Base-by-base conservation (phyloP, 1,139 yeast genomes). In the Taphrina pruni region DNA sequence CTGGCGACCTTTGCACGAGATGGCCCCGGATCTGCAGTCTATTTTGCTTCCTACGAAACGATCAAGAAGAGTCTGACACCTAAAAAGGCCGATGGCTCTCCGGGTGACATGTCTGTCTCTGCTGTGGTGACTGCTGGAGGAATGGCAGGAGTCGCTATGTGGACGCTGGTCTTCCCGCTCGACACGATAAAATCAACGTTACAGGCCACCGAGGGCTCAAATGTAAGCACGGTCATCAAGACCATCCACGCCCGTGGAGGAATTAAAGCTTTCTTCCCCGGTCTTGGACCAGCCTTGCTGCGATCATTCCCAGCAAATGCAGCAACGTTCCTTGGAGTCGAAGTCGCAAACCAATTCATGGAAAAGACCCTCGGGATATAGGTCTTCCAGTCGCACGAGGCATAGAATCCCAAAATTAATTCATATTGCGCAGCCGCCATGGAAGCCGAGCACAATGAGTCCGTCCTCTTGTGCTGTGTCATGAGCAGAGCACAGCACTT, bases 221-320 rank as follows among this genome's bases (percentile, higher is more conserved):
- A 90, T 20, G 87, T 92, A 77, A 79, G 82, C 8, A 85, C 86
- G 73, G 91, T 92, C 64, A 86, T 97, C 11, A 81, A 81, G 72
- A 78, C 84, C 74, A 83, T 93, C 75, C 85, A 86, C 77, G 77
- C 83, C 39, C 84, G 86, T 72, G 95, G 94, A 55, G 98, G 98
- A 38, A 74, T 92, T 74, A 89, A 87, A 78, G 97, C 96, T 0
- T 94, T 94, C 82, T 94, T 92, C 91, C 98, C 98, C 0, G 98
- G 98, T 71, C 84, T 94, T 43, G 98, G 97, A 0, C 98, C 99
- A 12, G 98, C 98, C 0, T 82, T 94, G 76, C 86, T 92, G 56
- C 86, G 99, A 78, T 88, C 97, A 38, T 93, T 94, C 89, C 98
- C 98, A 1, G 97, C 98, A 35, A 94, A 94, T 78, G 98, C 98